Evolutionary conservation across 1,284 basidiomycete species (phyloP).

Genomic region (Sanghuangporus sanghuang): DNA sequence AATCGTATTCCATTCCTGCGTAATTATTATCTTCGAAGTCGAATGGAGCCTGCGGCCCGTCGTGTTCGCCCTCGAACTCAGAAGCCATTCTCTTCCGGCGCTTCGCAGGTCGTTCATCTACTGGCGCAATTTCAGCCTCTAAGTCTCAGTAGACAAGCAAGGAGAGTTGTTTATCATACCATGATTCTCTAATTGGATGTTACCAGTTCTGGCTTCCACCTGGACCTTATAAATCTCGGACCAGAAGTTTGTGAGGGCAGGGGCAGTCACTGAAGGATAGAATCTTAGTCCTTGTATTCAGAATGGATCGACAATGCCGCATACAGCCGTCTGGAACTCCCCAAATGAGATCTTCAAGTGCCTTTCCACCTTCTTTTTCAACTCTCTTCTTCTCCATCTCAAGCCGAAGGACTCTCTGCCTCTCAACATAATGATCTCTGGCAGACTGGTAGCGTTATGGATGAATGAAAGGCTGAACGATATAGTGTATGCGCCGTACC

Average conservation of each 20-base stretch:
- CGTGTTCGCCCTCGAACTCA: not conserved
- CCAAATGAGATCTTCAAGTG: slow-evolving; percentile 63
- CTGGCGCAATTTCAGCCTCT: not conserved
- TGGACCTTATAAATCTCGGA: slow-evolving; percentile 61
- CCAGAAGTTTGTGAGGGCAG: slow-evolving; percentile 66
- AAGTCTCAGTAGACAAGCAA: not conserved
- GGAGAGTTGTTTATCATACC: slow-evolving; percentile 23
- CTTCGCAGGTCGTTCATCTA: slow-evolving; percentile 5
- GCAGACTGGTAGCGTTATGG: slow-evolving; percentile 34
- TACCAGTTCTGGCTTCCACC: slow-evolving; percentile 54
- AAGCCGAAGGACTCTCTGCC: slow-evolving; percentile 48
- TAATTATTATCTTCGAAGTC: not conserved
- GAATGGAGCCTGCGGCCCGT: not conserved
- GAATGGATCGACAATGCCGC: slow-evolving; percentile 23
- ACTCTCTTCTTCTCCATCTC: slow-evolving; percentile 47
- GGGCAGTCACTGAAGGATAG: slow-evolving; percentile 52
- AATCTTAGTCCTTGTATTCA: slow-evolving; percentile 11
- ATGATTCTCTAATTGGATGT: slow-evolving; percentile 35
- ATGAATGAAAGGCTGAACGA: slow-evolving; percentile 24
- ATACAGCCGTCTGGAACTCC: slow-evolving; percentile 60
- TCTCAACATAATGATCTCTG: slow-evolving; percentile 61
- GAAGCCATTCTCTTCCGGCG: not conserved
- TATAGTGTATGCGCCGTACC: slow-evolving; percentile 29
- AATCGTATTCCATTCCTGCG: slow-evolving; percentile 3
- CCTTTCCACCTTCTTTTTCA: slow-evolving; percentile 48